Conservation (phyloP, 2,329 filamentous ascomycete genomes). For the Alternaria gansuensis region DNA sequence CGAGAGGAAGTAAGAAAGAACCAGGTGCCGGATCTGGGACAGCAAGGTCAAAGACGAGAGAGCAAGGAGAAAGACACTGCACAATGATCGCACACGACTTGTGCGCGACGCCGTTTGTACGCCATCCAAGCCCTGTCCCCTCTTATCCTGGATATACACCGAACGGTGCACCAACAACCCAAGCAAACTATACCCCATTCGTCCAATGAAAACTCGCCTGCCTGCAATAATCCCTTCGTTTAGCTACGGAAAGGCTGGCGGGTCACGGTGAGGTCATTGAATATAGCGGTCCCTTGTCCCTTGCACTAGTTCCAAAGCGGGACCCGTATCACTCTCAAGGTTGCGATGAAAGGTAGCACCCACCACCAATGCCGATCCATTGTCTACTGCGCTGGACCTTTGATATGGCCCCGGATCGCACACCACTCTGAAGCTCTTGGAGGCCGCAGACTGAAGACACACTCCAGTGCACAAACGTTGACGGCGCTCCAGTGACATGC, state of each 20-base stretch:
- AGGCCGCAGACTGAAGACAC: not conserved
- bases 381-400: not conserved
- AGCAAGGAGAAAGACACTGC: slow-evolving; percentile 12
- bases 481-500: slow-evolving; percentile 1
- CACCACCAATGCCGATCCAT: not conserved
- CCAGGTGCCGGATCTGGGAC: not conserved
- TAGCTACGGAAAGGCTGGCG: slow-evolving; percentile 3
- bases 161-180: slow-evolving; percentile 3
- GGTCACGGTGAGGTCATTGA: slow-evolving; percentile 21
- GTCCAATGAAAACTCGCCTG: slow-evolving; percentile 11
- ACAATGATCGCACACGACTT: slow-evolving; percentile 18
- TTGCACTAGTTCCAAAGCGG: slow-evolving; percentile 9
- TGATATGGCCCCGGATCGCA: not conserved
- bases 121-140: slow-evolving; percentile 15
- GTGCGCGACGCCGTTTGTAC: slow-evolving; percentile 15
- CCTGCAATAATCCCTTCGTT: not conserved
- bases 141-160: slow-evolving; percentile 7
- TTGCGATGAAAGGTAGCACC: slow-evolving; percentile 11
- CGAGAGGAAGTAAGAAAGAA: not conserved
- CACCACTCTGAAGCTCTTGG: slow-evolving; percentile 1
- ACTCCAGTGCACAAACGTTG: too few relatives aligned
- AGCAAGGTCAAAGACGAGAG: slow-evolving; percentile 6
- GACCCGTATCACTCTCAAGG: not conserved
- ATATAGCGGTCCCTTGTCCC: slow-evolving; percentile 12
- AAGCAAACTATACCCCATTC: slow-evolving; percentile 10